Evolutionary conservation across 306 rosid species (phyloP).

Genomic region (Vachellia collinsii): DNA sequence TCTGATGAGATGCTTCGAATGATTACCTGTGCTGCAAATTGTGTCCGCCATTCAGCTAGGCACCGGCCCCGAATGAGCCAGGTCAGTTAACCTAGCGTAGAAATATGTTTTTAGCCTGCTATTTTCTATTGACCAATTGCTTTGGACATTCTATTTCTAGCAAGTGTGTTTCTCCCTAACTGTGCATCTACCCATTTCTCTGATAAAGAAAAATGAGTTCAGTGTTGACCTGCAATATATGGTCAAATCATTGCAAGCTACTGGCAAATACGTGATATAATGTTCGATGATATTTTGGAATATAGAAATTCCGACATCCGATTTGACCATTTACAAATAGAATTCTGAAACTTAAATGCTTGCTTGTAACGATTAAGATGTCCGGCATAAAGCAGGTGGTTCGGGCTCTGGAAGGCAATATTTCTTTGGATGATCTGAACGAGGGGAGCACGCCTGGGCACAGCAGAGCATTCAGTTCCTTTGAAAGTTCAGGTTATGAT

Average conservation of each 20-base stretch:
- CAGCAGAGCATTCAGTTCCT: constrained; percentile 55
- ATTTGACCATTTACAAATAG: not conserved
- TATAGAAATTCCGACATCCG: constrained; percentile 6
- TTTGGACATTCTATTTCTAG: not conserved
- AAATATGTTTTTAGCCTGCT: not conserved
- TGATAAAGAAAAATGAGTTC: not conserved
- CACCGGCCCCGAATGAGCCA: constrained; percentile 70
- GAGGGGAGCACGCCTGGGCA: constrained; percentile 70
- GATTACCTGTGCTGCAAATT: constrained; percentile 63
- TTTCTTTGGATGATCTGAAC: constrained; percentile 71
- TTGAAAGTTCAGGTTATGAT: constrained; percentile 62
- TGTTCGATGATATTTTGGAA: not conserved
- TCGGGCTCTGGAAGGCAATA: constrained; percentile 80
- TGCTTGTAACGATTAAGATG: constrained; percentile 5
- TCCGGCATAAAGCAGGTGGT: constrained; percentile 53
- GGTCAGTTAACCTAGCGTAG: constrained; percentile 43
- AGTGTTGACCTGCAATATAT: not conserved
- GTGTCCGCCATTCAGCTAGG: constrained; percentile 59
- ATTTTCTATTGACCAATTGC: not conserved
- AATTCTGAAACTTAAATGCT: constrained; percentile 14
- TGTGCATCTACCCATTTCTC: not conserved
- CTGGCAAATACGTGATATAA: not conserved
- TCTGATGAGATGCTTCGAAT: constrained; percentile 53
- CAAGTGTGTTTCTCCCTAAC: not conserved
- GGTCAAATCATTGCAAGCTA: constrained; percentile 3